phyloP scores from a whole-genome alignment of 495 filamentous ascomycete species.

The Tuber brumale region DNA sequence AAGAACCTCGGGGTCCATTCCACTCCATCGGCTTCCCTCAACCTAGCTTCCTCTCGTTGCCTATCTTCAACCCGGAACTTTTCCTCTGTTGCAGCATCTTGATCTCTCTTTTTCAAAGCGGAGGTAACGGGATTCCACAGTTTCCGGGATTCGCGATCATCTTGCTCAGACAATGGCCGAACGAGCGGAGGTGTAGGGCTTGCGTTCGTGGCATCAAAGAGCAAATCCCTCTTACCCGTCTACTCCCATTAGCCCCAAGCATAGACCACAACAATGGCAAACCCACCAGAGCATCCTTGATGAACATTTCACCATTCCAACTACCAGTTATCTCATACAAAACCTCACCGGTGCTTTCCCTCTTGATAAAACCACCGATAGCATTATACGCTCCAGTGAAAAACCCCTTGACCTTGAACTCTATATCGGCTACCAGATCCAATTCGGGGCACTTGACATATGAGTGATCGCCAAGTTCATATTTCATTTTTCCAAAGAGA shows the following conservation, averaged over 20 bases:
- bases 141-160: slow-evolving; percentile 79
- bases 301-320: slow-evolving; percentile 90
- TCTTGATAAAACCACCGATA: slow-evolving; percentile 86
- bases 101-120: slow-evolving; percentile 75
- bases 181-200: slow-evolving; percentile 68
- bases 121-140: slow-evolving; percentile 75
- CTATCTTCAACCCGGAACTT: slow-evolving; percentile 90
- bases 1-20: slow-evolving; percentile 90
- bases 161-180: slow-evolving; percentile 77
- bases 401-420: slow-evolving; percentile 98
- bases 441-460: slow-evolving; percentile 87
- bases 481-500: slow-evolving; percentile 98
- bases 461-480: slow-evolving; percentile 95
- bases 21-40: slow-evolving; percentile 68
- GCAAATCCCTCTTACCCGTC: slow-evolving; percentile 78
- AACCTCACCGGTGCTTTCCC: slow-evolving; percentile 74
- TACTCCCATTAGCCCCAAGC: slow-evolving; percentile 41
- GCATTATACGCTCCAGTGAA: slow-evolving; percentile 94
- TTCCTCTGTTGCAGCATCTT: slow-evolving; percentile 84
- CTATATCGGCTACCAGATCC: slow-evolving; percentile 80
- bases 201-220: slow-evolving; percentile 77
- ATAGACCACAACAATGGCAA: slow-evolving; percentile 29
- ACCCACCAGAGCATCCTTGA: slow-evolving; percentile 70
- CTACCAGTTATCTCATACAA: slow-evolving; percentile 85
- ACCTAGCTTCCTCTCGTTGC: slow-evolving; percentile 82